phyloP scores from a whole-genome alignment of 108 stramenopile genomes.

The Fragilaria radians region DNA sequence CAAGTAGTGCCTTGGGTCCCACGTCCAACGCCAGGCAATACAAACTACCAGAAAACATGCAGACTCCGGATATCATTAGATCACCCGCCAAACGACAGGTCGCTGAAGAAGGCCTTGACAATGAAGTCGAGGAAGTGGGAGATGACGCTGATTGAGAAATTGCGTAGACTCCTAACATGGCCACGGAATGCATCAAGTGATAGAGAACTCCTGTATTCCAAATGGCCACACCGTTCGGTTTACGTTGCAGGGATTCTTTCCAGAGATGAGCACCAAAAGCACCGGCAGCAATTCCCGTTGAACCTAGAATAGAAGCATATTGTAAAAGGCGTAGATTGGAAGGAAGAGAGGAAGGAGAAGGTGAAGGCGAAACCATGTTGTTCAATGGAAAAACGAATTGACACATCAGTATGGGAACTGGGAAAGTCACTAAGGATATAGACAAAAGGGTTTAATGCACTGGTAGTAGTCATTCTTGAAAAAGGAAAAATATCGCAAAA shows the following conservation, averaged over 20 bases:
- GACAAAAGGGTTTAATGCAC: too few species aligned
- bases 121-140: background rate
- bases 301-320: slow-evolving; percentile 52
- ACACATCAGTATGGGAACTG: too few species aligned
- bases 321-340: background rate
- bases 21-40: slow-evolving; percentile 59
- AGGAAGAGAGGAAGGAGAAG: background rate
- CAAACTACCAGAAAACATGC: slow-evolving; percentile 76
- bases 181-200: slow-evolving; percentile 76
- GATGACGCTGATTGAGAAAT: slow-evolving; percentile 4
- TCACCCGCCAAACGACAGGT: slow-evolving; percentile 42
- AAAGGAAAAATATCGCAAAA: too few species aligned
- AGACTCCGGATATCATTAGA: slow-evolving; percentile 53
- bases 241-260: slow-evolving; percentile 39
- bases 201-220: slow-evolving; percentile 79
- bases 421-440: too few species aligned
- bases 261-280: slow-evolving; percentile 77
- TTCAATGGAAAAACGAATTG: too few species aligned
- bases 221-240: slow-evolving; percentile 37
- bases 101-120: background rate
- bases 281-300: slow-evolving; percentile 57
- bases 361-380: too few species aligned
- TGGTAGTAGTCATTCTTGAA: too few species aligned
- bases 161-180: slow-evolving; percentile 47
- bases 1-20: slow-evolving; percentile 66